phyloP scores from a whole-genome alignment of 148 eudicot genomes.

The Gaultheria prostrata region DNA sequence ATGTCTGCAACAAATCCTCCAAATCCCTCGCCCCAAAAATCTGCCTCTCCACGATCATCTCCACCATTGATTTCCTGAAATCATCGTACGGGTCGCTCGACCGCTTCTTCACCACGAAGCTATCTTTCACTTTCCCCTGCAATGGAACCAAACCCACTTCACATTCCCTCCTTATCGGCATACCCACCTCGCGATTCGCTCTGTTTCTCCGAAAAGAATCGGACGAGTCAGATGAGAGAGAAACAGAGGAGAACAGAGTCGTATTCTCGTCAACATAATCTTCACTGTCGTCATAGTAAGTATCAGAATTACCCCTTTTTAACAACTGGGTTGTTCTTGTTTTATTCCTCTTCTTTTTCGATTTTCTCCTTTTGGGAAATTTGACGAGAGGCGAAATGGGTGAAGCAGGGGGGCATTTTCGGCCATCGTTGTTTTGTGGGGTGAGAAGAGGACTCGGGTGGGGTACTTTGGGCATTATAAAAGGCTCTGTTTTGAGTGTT shows the following conservation, averaged over 20 bases:
- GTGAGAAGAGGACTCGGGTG: conserved; percentile 22
- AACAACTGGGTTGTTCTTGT: conserved; percentile 22
- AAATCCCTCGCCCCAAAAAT: conserved; percentile 20
- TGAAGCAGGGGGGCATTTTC: conserved; percentile 50
- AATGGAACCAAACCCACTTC: neutral
- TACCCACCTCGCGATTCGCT: neutral
- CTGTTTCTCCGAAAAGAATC: conserved; percentile 23
- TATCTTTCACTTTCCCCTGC: conserved; percentile 7
- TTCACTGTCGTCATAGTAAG: conserved; percentile 40
- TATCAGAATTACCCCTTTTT: conserved; percentile 12
- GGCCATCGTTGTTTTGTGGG: conserved; percentile 16
- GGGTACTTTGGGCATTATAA: conserved; percentile 29
- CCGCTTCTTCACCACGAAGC: conserved; percentile 22
- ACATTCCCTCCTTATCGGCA: neutral
- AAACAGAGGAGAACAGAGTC: conserved; percentile 44
- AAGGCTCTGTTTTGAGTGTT: conserved; percentile 25
- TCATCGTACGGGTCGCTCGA: conserved; percentile 24
- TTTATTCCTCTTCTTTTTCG: neutral
- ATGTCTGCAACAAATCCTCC: conserved; percentile 18
- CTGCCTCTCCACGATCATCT: conserved; percentile 28
- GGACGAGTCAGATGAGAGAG: conserved; percentile 47
- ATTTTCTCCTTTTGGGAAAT: neutral
- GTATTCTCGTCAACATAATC: conserved; percentile 35
- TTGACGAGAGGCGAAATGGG: conserved; percentile 41
- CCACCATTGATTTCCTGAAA: conserved; percentile 29